Conservation (phyloP, 257 asterid species). For the Fraxinus excelsior region DNA sequence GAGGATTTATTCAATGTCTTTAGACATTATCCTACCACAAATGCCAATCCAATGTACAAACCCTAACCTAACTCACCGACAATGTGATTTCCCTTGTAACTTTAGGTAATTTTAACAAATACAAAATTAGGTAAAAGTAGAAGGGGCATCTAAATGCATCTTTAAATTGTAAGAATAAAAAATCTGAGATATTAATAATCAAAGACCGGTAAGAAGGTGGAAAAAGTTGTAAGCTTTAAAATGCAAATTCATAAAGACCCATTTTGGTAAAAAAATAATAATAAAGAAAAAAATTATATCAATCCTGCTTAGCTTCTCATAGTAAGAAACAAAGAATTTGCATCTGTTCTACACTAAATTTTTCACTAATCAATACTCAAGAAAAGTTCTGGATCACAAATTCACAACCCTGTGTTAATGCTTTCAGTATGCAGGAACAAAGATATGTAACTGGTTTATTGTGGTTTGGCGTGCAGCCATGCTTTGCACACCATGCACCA, state of each 20-base stretch:
- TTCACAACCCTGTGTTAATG: neutral
- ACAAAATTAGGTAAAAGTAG: neutral
- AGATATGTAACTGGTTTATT: neutral
- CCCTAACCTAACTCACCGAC: neutral
- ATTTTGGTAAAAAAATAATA: neutral
- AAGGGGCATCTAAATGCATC: conserved; percentile 3
- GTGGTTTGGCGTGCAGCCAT: neutral
- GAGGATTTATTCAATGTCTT: neutral
- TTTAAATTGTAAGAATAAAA: neutral
- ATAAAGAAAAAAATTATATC: neutral
- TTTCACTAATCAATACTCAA: neutral
- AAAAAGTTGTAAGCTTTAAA: neutral
- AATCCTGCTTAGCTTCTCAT: conserved; percentile 11
- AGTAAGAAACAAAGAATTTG: neutral
- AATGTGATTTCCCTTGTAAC: neutral
- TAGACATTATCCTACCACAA: neutral
- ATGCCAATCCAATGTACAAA: conserved; percentile 2
- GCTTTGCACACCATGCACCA: neutral
- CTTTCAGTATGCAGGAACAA: conserved; percentile 4
- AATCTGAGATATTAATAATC: neutral
- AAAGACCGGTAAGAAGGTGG: neutral
- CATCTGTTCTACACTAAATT: neutral
- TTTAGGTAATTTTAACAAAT: neutral
- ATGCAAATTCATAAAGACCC: neutral
- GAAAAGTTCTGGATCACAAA: neutral